Base-by-base conservation (phyloP, 805 yeast species). In the Lachancea dasiensis region DNA sequence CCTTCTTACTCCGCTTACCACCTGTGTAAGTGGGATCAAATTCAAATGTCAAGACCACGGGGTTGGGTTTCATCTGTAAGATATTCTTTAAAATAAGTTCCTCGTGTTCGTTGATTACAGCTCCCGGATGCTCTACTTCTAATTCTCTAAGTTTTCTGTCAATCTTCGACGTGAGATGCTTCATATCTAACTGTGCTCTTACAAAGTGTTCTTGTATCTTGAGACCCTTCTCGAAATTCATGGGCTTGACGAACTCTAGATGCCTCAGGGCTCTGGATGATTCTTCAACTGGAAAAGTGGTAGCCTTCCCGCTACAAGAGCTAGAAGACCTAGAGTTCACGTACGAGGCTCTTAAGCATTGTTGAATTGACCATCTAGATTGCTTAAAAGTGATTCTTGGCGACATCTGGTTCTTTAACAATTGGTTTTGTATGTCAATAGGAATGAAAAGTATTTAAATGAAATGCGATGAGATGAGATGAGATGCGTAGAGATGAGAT, bases 11-110 rank as follows among this genome's bases (percentile, higher is more conserved):
- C 45, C 95, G 72, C 49, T 89, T 77, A 2, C 99, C 99, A 9
- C 94, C 90, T 0, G 98, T 90, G 55, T 86, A 87, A 0, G 87
- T 86, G 3, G 87, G 86, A 14, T 76, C 69, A 63, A 92, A 84
- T 54, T 92, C 89, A 63, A 86, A 87, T 1, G 95, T 81, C 11
- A 90, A 63, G 4, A 89, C 59, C 0, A 80, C 70, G 0, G 95
- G 90, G 23, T 65, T 61, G 2, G 86, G 82, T 45, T 73, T 72
- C 69, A 65, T 58, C 1, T 53, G 45, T n/a, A 68, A 32, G 15
- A 74, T 68, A 34, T 67, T 68, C 11, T 63, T 56, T 20, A 77
- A 43, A 17, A 76, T 54, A 11, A 54, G 64, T 31, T 64, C 60
- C 45, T 77, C 83, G 42, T 69, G 67, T 4, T 69, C 71, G 37